Evolutionary conservation across 1,284 basidiomycete genomes (phyloP).

Genomic region (Bondarzewia mesenterica): DNA sequence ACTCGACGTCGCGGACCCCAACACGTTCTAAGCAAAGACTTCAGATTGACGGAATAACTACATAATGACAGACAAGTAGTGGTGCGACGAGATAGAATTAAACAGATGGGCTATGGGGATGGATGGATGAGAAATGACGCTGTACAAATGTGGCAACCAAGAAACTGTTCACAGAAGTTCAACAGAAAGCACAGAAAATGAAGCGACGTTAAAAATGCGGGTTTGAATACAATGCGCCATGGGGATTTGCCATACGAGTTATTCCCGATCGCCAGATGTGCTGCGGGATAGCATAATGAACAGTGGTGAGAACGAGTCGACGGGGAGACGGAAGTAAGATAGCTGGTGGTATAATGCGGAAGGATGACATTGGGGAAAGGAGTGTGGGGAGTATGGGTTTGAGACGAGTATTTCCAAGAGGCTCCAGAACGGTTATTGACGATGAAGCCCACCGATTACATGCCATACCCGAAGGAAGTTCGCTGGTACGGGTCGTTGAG

Average conservation of each 20-base stretch:
- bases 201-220: conserved; percentile 14
- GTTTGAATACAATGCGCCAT: conserved; percentile 19
- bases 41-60: conserved; percentile 48
- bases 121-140: conserved; percentile 24
- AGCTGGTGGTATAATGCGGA: conserved; percentile 14
- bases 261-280: conserved; percentile 12
- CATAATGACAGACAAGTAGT: conserved; percentile 57
- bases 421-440: conserved; percentile 9
- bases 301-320: conserved; percentile 8
- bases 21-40: conserved; percentile 13
- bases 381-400: not conserved
- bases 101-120: conserved; percentile 26
- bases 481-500: conserved; percentile 71
- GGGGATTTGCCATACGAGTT: conserved; percentile 16
- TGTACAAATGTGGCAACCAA: conserved; percentile 31
- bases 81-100: conserved; percentile 43
- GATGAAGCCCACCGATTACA: conserved; percentile 37
- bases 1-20: not conserved
- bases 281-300: conserved; percentile 16
- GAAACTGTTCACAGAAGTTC: conserved; percentile 26
- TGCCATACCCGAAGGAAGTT: conserved; percentile 65
- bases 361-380: not conserved
- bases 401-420: not conserved
- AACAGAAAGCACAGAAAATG: conserved; percentile 21
- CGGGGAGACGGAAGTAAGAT: conserved; percentile 10